Evolutionary conservation across 176 grass and related monocot genomes (phyloP), one percentile per base, ranked within the genome.

Genomic region (Musa troglodytarum): DNA sequence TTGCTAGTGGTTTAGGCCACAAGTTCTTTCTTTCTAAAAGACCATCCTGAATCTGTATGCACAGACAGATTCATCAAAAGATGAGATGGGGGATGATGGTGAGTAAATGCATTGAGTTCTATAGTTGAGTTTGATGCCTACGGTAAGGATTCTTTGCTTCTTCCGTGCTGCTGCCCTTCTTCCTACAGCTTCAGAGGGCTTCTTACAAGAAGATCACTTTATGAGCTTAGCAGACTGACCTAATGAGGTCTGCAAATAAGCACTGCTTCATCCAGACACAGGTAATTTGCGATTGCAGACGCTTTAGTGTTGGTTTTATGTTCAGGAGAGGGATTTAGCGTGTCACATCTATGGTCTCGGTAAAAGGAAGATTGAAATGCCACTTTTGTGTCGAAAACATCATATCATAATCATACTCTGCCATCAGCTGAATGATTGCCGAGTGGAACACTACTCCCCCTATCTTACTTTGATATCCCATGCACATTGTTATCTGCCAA

Each of bases 361-460:
- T 0, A n/a, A 61, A 20, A 61, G 16, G 15, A 20, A 17, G 15
- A 17, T 19, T 61, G 57, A 61, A 61, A 61, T 9, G 57, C 8
- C 14, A 61, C 57, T n/a, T 61, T 15, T 61, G 57, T 20, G 57
- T 19, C n/a, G 17, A 61, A 61, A 61, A 61, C 57, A 61, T 61
- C 57, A 61, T 61, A 61, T 61, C 57, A 21, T 15, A 61, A 61
- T 61, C 16, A 61, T 61, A n/a, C 17, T 20, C 57, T n/a, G 8
- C 57, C 57, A n/a, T 61, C 57, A 20, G 34, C 28, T 16, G 23
- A 34, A 68, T 68, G 65, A 68, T 68, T 68, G 65, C 15, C 65
- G 15, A 68, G 65, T 19, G 34, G 28, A 68, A 14, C 24, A 34
- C 14, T 23, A 68, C 34, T 17, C 9, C 23, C 23, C 25, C 25